Evolutionary conservation across 441 rosid species (phyloP).

Genomic region (Jatropha podagrica): DNA sequence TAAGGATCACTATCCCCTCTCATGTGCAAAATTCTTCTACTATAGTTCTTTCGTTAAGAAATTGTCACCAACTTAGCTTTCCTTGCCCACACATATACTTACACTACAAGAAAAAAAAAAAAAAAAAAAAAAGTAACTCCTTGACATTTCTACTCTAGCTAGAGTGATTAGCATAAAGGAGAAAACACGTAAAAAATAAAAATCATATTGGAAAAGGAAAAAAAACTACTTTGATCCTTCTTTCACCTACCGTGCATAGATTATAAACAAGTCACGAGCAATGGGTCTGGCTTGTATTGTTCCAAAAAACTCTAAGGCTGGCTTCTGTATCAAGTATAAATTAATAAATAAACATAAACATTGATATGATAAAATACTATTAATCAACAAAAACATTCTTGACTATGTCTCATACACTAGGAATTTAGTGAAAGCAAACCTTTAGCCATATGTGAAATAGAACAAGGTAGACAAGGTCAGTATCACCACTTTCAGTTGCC

Average conservation of each 20-base stretch:
- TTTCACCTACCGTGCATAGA: constrained; percentile 65
- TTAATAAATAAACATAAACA: too few species aligned
- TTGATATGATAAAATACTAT: neutral
- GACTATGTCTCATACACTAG: constrained; percentile 3
- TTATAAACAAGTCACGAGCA: constrained; percentile 82
- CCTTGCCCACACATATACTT: neutral
- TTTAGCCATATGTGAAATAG: constrained; percentile 96
- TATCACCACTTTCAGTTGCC: constrained; percentile 96
- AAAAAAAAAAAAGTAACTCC: neutral
- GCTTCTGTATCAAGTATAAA: constrained; percentile 58
- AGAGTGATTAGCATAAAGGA: neutral
- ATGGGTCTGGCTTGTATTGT: constrained; percentile 83
- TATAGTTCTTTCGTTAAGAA: neutral
- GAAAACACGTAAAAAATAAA: neutral
- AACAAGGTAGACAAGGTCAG: constrained; percentile 95
- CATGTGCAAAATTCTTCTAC: neutral
- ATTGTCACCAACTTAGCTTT: neutral
- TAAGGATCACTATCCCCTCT: neutral
- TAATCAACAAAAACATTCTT: constrained; percentile 3
- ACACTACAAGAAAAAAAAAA: neutral
- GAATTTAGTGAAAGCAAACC: constrained; percentile 37
- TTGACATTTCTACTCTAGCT: neutral
- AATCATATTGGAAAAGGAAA: neutral
- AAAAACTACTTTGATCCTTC: neutral
- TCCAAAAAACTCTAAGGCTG: constrained; percentile 80